Evolutionary conservation across 148 eudicot genomes (phyloP), one percentile per base, ranked within the genome.

Genomic region (Chenopodium album): DNA sequence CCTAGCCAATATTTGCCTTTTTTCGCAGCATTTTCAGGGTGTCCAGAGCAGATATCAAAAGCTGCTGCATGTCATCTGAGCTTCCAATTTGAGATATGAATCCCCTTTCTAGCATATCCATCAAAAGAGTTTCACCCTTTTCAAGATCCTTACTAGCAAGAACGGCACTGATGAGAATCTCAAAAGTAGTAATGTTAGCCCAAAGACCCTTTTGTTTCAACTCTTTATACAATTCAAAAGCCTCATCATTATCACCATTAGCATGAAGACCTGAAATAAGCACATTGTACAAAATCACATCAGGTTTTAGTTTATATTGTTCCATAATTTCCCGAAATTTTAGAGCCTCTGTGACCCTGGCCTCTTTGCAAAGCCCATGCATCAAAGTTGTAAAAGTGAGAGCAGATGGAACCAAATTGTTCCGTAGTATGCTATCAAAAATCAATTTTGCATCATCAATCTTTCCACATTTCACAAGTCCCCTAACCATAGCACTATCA

Each of bases 341-440:
- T 69, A 90, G 68, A 50, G 94, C 98, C 82, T 92, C 92, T 5
- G 75, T 70, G 74, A 88, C 46, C 52, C 89, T 86, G 29, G 79
- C 82, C 83, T 89, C 88, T 85, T 87, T 92, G 86, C 94, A 94
- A 46, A 92, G 82, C 23, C 83, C 85, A 86, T 93, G 97, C 89
- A 92, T 90, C 76, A 93, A 71, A 76, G 93, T 89, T 26, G 98
- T 94, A 84, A 93, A 93, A 52, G 98, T 92, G 60, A 88, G 88
- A 48, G 88, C 75, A 50, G 97, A 90, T 31, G 98, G 98, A 86
- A 88, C 78, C 34, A 89, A 82, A 81, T 81, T 80, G 52, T 48
- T 88, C 77, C 87, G 87, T 79, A 93, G 89, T 89, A 91, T 94
- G 79, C 79, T 73, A 71, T 91, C 87, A 79, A 94, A 85, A 83